Base-by-base conservation (phyloP, 352 stramenopile species). In the Globisporangium abappressorium region DNA sequence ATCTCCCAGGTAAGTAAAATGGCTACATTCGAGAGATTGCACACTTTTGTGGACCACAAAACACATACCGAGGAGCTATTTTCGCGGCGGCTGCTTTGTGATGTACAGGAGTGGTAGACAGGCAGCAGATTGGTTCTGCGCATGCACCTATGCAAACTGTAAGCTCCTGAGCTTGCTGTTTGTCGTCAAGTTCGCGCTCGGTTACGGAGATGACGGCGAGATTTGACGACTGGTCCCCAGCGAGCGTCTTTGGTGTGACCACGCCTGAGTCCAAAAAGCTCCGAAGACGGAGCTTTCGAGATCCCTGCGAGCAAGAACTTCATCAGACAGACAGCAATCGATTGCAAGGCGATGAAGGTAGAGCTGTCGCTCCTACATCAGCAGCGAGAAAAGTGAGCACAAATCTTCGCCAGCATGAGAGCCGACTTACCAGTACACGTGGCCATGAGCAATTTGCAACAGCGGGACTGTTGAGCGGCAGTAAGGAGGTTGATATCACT, bases 221-320 rank as follows among this genome's bases (percentile, higher is more conserved):
- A 51, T 81, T 71, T 26, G 38, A 64, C 3, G 75, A 84, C 66
- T 84, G 75, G 78, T 84, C 79, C 8, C 73, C 77, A 15, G 70
- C 72, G 18, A 85, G 77, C 41, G 73, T 85, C 15, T 86, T 87
- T 60, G 73, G 73, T 1, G 43, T 57, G 5, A 76, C 77, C 7
- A 65, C 63, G 12, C 1, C 34, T 1, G 30, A 49, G 66, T 20
- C n/a, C 26, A 34, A 26, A 22, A 55, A 3, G 3, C 47, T 28
- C 14, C 41, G 14, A 41, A 38, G 15, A 41, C 11, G 30, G 22
- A 41, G 28, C 18, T 5, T n/a, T 9, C 53, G 26, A 34, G 24
- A 9, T 28, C 8, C 30, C 6, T 22, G n/a, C 11, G 9, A 30
- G 26, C 33, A 14, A 30, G 8, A 15, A 24, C 18, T 11, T 36